Evolutionary conservation across 106 monocot genomes (phyloP), one percentile per base, ranked within the genome.

Genomic region (Triglochin maritima): DNA sequence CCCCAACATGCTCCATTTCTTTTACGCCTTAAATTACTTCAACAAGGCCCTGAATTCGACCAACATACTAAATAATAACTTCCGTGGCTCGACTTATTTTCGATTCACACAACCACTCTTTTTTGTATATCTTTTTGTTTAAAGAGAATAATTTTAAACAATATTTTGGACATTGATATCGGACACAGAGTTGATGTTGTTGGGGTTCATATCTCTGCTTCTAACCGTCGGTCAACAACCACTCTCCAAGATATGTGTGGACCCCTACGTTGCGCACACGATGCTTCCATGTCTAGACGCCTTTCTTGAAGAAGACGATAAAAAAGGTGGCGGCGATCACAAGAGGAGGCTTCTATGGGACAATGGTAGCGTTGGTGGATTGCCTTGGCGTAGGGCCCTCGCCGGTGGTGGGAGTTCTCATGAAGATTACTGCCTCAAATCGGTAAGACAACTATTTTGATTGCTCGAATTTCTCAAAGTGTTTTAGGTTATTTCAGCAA

Each of bases 241-340:
- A 4, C 29, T 67, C 17, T 52, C 67, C 13, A 52, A 54, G 16
- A 67, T 67, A 67, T 67, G 51, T 41, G 13, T 47, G 7, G 44
- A 62, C 17, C 4, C 9, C 8, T 55, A 46, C 14, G 13, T 47
- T 16, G 72, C 46, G 0, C 9, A 11, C 50, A 64, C 49, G 1
- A 55, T 63, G 53, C 72, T 54, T 47, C 72, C 72, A 44, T 72
- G 72, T 53, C 10, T 8, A 45, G 11, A 61, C 5, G 29, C 29
- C 29, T 29, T 29, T 29, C 29, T 29, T 29, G 29, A 29, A 29
- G 29, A 29, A 29, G 49, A 14, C n/a, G 4, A 50, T 11, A 17
- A 66, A 10, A 9, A 50, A 4, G 51, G 42, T 17, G 67, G 43
- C 50, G 29, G 43, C 16, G 53, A 47, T 42, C 12, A 44, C 2